Conservation (phyloP, 768 basidiomycete species). For the Pisolithus orientalis region DNA sequence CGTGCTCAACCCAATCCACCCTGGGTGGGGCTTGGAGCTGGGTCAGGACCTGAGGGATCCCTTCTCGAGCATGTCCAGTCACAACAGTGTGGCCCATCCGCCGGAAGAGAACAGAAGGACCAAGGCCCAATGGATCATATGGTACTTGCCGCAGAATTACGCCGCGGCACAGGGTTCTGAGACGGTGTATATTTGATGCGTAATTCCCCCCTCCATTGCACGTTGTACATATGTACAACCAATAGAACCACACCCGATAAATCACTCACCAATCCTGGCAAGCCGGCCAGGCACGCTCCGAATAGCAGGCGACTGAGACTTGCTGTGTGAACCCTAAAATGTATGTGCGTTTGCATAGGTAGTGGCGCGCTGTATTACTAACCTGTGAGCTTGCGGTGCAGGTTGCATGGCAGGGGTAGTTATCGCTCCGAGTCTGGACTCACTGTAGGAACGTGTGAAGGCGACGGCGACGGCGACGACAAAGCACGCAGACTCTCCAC, state of each 20-base stretch:
- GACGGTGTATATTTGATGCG: too few relatives aligned
- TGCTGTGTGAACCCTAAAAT: constrained; percentile 1
- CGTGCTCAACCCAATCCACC: not conserved
- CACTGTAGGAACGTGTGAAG: not conserved
- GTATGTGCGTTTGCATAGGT: not conserved
- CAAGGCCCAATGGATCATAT: not conserved
- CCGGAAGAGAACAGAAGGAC: not conserved
- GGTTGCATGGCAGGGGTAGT: not conserved
- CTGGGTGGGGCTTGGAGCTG: not conserved
- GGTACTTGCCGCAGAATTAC: not conserved
- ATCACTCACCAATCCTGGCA: not conserved
- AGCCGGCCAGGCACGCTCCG: not conserved
- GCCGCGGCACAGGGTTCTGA: not conserved
- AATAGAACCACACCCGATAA: too few relatives aligned
- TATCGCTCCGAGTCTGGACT: not conserved
- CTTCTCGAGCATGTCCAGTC: not conserved
- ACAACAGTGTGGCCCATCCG: not conserved
- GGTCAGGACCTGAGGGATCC: not conserved
- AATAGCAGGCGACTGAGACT: not conserved
- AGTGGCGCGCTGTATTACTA: not conserved
- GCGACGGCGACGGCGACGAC: not conserved
- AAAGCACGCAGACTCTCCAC: not conserved
- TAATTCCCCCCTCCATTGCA: not conserved
- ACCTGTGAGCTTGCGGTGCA: not conserved
- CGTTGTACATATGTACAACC: too few relatives aligned